These are phyloP conservation scores for Termitomyces sp. DNA, from an alignment of 768 basidiomycete species.

Conservation along the genomic window DNA sequence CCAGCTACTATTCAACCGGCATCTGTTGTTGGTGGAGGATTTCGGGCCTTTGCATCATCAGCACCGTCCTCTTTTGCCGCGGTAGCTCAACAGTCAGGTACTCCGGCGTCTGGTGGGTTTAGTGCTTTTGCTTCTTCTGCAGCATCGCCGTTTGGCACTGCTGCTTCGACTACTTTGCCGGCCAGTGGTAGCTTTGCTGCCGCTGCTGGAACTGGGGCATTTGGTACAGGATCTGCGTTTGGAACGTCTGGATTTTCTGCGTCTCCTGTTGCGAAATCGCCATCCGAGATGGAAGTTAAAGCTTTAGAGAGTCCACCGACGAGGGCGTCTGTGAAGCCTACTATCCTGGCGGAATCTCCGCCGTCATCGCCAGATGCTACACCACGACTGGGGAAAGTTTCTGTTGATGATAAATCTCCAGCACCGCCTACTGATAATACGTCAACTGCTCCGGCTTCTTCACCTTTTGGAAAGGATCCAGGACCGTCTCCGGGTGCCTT, in stretches of 20 bases:
- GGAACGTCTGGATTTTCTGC: conserved; percentile 2
- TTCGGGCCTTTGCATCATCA: conserved; percentile 22
- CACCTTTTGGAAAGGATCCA: conserved; percentile 10
- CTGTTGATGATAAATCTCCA: conserved; percentile 11
- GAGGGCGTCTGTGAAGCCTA: conserved; percentile 5
- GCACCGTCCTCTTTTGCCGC: conserved; percentile 7
- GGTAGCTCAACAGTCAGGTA: background rate
- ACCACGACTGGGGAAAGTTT: conserved; percentile 11
- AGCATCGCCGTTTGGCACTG: conserved; percentile 22
- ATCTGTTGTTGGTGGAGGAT: conserved; percentile 21
- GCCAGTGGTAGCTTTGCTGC: conserved; percentile 14
- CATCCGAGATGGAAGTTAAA: conserved; percentile 1
- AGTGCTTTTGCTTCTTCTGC: conserved; percentile 16
- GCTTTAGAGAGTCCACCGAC: background rate
- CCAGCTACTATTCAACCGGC: conserved; percentile 14
- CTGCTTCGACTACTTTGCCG: background rate
- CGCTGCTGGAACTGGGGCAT: conserved; percentile 7
- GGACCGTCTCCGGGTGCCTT: conserved; percentile 27
- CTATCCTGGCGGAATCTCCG: conserved; percentile 8
- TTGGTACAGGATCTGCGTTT: conserved; percentile 5
- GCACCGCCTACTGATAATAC: conserved; percentile 13
- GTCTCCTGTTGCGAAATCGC: conserved; percentile 4
- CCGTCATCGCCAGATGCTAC: conserved; percentile 17
- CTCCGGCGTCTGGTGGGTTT: conserved; percentile 14
- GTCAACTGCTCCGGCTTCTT: conserved; percentile 18